A percentile compares a stretch with the other conserved stretches of the same genome.
These are phyloP conservation scores for Fremontodendron californicum DNA, from an alignment of 345 rosid species.

Conservation along the genomic window DNA sequence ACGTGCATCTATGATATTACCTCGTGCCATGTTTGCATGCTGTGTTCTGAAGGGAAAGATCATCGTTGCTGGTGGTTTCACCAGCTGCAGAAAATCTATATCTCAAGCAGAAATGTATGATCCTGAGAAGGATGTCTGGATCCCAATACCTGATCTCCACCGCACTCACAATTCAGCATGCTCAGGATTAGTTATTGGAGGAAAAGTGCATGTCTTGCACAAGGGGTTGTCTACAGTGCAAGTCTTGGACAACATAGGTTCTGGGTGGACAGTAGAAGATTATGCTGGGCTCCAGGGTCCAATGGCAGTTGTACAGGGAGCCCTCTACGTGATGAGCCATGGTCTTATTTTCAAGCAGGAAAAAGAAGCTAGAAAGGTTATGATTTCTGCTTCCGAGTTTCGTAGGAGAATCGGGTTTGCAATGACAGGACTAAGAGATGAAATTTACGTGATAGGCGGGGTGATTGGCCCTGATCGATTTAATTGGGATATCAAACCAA, in stretches of 20 bases:
- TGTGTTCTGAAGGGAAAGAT: conserved; percentile 79
- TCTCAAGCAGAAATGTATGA: conserved; percentile 94
- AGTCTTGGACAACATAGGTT: conserved; percentile 54
- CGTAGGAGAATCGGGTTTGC: conserved; percentile 80
- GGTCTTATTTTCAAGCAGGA: conserved; percentile 62
- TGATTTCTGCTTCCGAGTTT: conserved; percentile 79
- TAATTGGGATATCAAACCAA: conserved; percentile 74
- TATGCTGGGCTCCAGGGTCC: conserved; percentile 87
- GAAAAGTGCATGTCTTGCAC: conserved; percentile 76
- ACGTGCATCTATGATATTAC: conserved; percentile 77
- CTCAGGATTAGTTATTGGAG: conserved; percentile 66
- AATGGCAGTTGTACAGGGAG: conserved; percentile 71
- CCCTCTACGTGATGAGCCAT: conserved; percentile 66
- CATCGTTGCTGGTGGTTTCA: conserved; percentile 90
- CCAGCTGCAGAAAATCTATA: conserved; percentile 80
- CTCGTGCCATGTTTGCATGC: conserved; percentile 97
- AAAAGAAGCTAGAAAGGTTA: conserved; percentile 43
- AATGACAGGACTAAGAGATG: conserved; percentile 68
- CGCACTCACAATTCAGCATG: conserved; percentile 92
- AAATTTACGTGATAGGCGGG: conserved; percentile 79
- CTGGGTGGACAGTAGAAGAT: conserved; percentile 75
- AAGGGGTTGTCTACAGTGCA: conserved; percentile 87
- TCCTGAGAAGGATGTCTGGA: conserved; percentile 73
- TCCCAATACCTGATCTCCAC: conserved; percentile 76
- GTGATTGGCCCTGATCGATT: conserved; percentile 83